A percentile compares a stretch with the other conserved stretches of the same genome.
phyloP scores from a whole-genome alignment of 2,329 filamentous ascomycete species.

The Cercospora beticola region DNA sequence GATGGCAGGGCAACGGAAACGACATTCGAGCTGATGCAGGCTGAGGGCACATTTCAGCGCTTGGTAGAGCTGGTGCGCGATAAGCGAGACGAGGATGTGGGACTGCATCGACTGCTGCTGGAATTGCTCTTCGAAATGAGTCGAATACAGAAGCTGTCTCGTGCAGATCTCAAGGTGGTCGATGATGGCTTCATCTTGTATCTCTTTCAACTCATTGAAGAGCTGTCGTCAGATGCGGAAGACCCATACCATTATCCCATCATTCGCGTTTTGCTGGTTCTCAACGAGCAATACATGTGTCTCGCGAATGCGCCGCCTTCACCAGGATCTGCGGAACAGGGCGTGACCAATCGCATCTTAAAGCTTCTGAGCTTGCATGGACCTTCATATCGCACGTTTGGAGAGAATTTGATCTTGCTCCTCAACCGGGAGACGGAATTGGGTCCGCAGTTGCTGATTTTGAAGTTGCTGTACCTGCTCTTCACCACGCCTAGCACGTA shows the following conservation, averaged over 20 bases:
- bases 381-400: constrained; percentile 84
- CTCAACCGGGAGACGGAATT: constrained; percentile 93
- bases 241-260: constrained; percentile 96
- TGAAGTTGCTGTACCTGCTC: constrained; percentile 91
- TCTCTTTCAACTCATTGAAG: constrained; percentile 84
- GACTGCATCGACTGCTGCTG: constrained; percentile 74
- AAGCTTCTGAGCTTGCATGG: constrained; percentile 84
- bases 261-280: constrained; percentile 88
- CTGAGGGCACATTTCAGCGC: constrained; percentile 78
- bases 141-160: constrained; percentile 76
- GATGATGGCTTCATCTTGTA: constrained; percentile 79
- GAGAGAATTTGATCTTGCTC: constrained; percentile 93
- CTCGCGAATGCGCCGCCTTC: constrained; percentile 61
- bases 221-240: constrained; percentile 78
- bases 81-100: constrained; percentile 44
- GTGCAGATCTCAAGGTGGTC: constrained; percentile 69
- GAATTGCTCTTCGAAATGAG: constrained; percentile 97
- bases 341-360: constrained; percentile 85
- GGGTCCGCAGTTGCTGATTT: constrained; percentile 88
- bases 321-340: constrained; percentile 36
- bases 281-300: constrained; percentile 96
- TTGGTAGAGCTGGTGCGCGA: constrained; percentile 77
- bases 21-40: constrained; percentile 83
- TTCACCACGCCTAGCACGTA: constrained; percentile 90
- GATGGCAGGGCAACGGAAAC: constrained; percentile 77